Evolutionary conservation across 2,329 filamentous ascomycete species (phyloP), one percentile per base, ranked within the genome.

Genomic region (Neophaeococcomyces mojaviensis): DNA sequence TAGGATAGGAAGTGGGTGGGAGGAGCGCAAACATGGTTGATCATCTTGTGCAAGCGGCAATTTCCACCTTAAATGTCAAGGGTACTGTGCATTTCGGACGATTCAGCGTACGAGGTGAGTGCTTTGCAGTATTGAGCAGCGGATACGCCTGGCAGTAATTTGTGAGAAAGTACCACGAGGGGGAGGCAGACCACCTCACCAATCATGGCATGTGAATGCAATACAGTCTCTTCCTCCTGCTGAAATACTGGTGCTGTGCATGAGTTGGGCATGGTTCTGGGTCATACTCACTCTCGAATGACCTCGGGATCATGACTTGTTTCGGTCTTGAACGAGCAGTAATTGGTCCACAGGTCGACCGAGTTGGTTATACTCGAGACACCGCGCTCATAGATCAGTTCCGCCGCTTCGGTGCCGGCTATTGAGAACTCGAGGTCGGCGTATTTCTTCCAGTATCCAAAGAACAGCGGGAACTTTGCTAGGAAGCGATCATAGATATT

Each of bases 371-470:
- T 88, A 68, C 88, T 92, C 35, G 89, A 88, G 59, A 95, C 85
- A 56, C 92, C 92, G 64, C 92, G 81, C 70, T 98, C 92, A 46
- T 77, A 60, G 66, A 95, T 88, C 85, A 96, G 94, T 67, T 97
- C 92, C 44, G 92, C 92, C 35, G 90, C 90, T 71, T 98, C 92
- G 4, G 92, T 94, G 15, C 92, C 92, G 3, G 88, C 88, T 55
- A 98, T 95, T 41, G 88, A 88, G 69, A 98, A 98, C 62, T 98
- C 92, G 53, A 94, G 76, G 60, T 97, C 90, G 61, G 92, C 92
- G 75, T 97, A 98, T 65, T 96, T 97, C 73, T 97, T 97, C 92
- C 92, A 98, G 71, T 97, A 98, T 43, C 90, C 92, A 60, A 97
- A 98, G 32, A 97, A 79, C 9, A 97, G 77, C 2, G 92, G 92